Evolutionary conservation across 257 asterid species (phyloP).

Genomic region (Cynanchum wilfordii): DNA sequence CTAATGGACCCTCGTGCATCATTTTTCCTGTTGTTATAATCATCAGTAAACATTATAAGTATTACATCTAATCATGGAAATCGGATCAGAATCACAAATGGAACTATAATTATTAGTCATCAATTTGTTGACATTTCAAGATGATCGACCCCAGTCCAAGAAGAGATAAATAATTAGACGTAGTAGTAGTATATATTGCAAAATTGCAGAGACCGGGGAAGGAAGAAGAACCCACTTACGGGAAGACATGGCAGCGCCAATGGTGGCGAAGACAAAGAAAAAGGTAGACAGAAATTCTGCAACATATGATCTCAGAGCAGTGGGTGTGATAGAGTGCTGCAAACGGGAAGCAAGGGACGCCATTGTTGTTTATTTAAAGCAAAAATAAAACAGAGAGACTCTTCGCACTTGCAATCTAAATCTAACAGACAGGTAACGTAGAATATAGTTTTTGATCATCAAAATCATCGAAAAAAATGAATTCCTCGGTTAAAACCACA

Average conservation of each 20-base stretch:
- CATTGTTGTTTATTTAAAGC: constrained; percentile 30
- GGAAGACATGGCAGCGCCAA: constrained; percentile 63
- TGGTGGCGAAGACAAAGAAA: constrained; percentile 69
- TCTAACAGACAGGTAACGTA: neutral
- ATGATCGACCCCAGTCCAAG: neutral
- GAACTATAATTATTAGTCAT: neutral
- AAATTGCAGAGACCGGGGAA: neutral
- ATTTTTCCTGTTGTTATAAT: constrained; percentile 37
- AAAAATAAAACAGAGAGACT: neutral
- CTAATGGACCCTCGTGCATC: constrained; percentile 27
- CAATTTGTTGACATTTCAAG: neutral
- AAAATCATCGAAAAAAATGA: neutral
- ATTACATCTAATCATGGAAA: no score
- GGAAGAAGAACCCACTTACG: constrained; percentile 22
- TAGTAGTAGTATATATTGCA: neutral
- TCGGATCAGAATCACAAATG: neutral
- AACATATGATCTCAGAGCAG: constrained; percentile 70
- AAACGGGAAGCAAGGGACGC: constrained; percentile 58
- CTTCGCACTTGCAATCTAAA: neutral
- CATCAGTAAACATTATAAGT: neutral
- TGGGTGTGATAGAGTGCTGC: constrained; percentile 46
- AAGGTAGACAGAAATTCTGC: constrained; percentile 90
- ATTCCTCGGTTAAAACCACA: neutral
- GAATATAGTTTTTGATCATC: neutral
- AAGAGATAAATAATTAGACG: neutral